These are phyloP conservation scores for Porogramme epimiltina DNA, from an alignment of 1,284 basidiomycete species.

Conservation along the genomic window DNA sequence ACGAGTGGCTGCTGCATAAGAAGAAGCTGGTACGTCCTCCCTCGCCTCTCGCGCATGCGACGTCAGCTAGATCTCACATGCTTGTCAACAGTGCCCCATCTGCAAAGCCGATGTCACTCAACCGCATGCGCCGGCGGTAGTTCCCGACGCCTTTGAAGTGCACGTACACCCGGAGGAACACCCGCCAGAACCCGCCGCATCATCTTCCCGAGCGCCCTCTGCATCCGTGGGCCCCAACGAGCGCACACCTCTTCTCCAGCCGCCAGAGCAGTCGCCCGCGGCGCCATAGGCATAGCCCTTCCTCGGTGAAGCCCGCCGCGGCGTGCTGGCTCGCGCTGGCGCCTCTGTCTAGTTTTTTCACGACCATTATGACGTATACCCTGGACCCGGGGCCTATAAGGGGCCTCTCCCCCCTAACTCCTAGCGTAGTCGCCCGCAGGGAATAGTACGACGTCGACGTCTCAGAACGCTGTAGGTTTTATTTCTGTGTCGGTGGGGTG, in stretches of 20 bases:
- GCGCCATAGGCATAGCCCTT: slow-evolving; percentile 2
- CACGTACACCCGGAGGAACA: background rate
- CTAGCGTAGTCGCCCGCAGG: background rate
- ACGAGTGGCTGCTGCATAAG: slow-evolving; percentile 86
- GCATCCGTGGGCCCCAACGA: slow-evolving; percentile 14
- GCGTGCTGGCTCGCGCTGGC: background rate
- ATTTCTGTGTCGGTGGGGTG: background rate
- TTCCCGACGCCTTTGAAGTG: slow-evolving; percentile 1
- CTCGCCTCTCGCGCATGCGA: slow-evolving; percentile 1
- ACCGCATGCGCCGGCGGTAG: slow-evolving; percentile 37
- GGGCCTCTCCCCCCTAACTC: background rate
- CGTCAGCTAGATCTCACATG: slow-evolving; percentile 3
- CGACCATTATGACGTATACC: slow-evolving; percentile 21
- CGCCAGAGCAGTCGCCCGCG: background rate
- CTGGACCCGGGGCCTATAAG: slow-evolving; percentile 1
- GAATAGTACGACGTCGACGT: background rate
- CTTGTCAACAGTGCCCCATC: slow-evolving; percentile 70
- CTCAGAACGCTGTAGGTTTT: background rate
- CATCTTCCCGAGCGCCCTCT: slow-evolving; percentile 7
- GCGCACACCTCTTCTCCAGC: slow-evolving; percentile 24
- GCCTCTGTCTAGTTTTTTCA: background rate
- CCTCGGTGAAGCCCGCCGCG: background rate
- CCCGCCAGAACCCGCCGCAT: background rate
- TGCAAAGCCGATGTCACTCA: slow-evolving; percentile 88
- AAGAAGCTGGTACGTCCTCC: slow-evolving; percentile 76